phyloP scores from a whole-genome alignment of 2,329 filamentous ascomycete genomes.

The Colletotrichum sp. region DNA sequence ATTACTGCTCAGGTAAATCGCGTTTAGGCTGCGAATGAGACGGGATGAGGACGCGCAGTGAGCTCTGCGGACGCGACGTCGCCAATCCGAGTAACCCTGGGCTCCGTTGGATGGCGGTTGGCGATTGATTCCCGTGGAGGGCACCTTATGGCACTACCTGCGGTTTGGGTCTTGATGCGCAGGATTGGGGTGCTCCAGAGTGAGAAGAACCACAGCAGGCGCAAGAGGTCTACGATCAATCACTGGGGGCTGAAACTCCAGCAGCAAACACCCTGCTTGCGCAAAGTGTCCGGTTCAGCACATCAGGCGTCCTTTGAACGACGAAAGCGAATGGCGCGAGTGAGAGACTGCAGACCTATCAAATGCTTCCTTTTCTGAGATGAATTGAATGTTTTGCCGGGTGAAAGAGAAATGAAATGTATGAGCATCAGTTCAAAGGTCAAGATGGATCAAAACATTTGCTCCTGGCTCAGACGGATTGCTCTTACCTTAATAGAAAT shows the following conservation, averaged over 20 bases:
- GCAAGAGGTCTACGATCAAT: conserved; percentile 15
- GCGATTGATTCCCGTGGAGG: background rate
- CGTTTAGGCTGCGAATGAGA: background rate
- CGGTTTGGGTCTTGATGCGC: background rate
- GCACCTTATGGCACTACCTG: conserved; percentile 2
- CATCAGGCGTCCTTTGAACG: background rate
- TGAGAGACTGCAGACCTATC: background rate
- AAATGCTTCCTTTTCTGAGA: background rate
- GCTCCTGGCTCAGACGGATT: conserved; percentile 3
- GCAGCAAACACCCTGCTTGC: conserved; percentile 16
- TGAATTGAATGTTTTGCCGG: background rate
- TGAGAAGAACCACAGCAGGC: background rate
- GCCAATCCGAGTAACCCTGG: background rate
- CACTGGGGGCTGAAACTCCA: conserved; percentile 1
- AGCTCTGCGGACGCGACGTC: background rate
- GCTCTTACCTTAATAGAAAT: background rate
- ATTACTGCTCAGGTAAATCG: conserved; percentile 52
- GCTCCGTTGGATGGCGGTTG: background rate
- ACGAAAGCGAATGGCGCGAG: background rate
- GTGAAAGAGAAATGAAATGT: background rate
- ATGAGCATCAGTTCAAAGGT: background rate
- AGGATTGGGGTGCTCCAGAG: background rate
- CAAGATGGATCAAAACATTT: conserved; percentile 10
- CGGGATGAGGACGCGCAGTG: background rate
- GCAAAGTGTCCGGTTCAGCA: conserved; percentile 6